Base-by-base conservation (phyloP, 2,329 filamentous ascomycete species). In the Botryosphaeria dothidea region DNA sequence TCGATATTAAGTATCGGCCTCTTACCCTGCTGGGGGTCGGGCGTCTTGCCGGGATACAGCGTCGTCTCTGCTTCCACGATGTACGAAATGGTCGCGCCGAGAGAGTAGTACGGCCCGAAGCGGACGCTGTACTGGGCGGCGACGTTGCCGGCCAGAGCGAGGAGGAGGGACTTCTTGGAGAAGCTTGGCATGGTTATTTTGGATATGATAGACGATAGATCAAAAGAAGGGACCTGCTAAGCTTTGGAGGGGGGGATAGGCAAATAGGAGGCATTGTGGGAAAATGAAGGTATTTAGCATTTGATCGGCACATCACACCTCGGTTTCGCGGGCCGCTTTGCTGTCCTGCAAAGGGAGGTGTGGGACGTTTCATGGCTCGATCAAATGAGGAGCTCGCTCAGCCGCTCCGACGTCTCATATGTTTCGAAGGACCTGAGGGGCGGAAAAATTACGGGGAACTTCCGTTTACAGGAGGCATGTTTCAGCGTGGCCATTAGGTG, bases 21-120 rank as follows among this genome's bases (percentile, higher is more conserved):
- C n/a, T n/a, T n/a, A n/a, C n/a, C n/a, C 9, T 70, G 68, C 36
- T 69, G 72, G 54, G 73, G 71, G 31, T 70, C 77, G 0, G 81
- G 80, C 1, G 70, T 67, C 0, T 76, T 72, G 2, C 81, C 81
- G 2, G 83, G 71, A 9, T 79, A 69, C 19, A 83, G 74, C 2
- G 81, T 83, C 0, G 81, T 79, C 17, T 75, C 79, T 5, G 80
- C 72, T 67, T 82, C 80, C 27, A 77, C 76, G 68, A 83, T 83
- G 71, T 75, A 83, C 0, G 78, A 77, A 66, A 73, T 68, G 34
- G 67, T 65, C 4, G 77, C 72, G 54, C 80, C 79, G 3, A 81
- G 81, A 57, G 68, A 70, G 66, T 71, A 71, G 7, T 69, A 63
- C 58, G 71, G 70, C 21, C 71, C 71, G 54, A 72, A 68, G 46